Evolutionary conservation across 1,284 basidiomycete genomes (phyloP).

Genomic region (Moesziomyces sp.): DNA sequence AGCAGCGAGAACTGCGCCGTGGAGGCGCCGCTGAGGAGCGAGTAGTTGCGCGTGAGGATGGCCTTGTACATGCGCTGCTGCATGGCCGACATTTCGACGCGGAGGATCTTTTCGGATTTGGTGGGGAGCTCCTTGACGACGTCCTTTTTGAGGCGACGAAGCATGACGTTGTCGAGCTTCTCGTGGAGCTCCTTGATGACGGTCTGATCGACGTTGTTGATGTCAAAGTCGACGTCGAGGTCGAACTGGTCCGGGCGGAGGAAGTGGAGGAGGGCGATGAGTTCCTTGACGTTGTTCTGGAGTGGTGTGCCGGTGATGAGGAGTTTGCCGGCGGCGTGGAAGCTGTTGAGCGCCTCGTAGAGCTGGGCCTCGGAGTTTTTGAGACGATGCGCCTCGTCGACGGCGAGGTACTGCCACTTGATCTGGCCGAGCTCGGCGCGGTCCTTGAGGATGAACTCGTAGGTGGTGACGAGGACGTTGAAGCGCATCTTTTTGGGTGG

Average conservation of each 20-base stretch:
- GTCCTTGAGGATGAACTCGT: constrained; percentile 99
- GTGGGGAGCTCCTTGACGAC: constrained; percentile 97
- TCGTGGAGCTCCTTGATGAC: constrained; percentile 87
- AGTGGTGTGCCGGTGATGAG: constrained; percentile 98
- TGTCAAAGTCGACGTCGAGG: constrained; percentile 85
- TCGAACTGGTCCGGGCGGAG: constrained; percentile 96
- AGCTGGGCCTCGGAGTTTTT: constrained; percentile 98
- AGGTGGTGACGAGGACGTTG: constrained; percentile 96
- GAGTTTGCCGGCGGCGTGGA: constrained; percentile 88
- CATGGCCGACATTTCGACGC: constrained; percentile 96
- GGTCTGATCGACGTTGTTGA: constrained; percentile 71
- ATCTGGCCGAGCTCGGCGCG: constrained; percentile 87
- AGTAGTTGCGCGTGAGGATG: constrained; percentile 95
- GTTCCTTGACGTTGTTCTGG: constrained; percentile 98
- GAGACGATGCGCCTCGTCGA: constrained; percentile 97
- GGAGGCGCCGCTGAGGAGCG: constrained; percentile 84
- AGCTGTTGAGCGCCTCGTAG: constrained; percentile 91
- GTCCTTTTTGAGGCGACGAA: constrained; percentile 93
- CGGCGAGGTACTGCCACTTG: constrained; percentile 99
- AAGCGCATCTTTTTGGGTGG: constrained; percentile 84
- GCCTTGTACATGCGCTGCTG: constrained; percentile 99
- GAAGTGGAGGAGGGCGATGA: constrained; percentile 97
- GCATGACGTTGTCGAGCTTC: constrained; percentile 93
- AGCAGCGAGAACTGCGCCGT: constrained; percentile 81
- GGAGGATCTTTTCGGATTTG: constrained; percentile 96